A percentile compares a stretch with the other conserved stretches of the same genome.
phyloP scores from a whole-genome alignment of 768 basidiomycete species.

The Suillus placidus region DNA sequence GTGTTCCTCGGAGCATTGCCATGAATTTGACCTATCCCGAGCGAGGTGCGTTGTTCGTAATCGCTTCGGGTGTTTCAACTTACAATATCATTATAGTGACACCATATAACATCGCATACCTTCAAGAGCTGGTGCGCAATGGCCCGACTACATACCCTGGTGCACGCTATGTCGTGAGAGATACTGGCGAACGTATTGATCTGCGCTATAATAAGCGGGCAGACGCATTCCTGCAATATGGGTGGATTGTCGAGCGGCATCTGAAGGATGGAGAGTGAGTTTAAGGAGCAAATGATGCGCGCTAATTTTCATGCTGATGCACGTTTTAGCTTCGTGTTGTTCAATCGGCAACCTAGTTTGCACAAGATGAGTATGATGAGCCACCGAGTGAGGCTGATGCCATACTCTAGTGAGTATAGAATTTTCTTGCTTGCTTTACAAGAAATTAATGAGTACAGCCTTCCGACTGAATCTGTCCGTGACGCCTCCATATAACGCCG shows the following conservation, averaged over 20 bases:
- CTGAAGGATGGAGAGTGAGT: constrained; percentile 98
- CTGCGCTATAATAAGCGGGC: constrained; percentile 94
- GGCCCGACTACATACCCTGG: constrained; percentile 96
- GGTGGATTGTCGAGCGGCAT: constrained; percentile 98
- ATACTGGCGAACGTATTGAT: constrained; percentile 97
- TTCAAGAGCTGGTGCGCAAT: constrained; percentile 93
- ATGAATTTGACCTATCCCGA: constrained; percentile 99
- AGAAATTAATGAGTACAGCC: constrained; percentile 46
- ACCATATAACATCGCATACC: constrained; percentile 92
- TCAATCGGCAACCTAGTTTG: constrained; percentile 97
- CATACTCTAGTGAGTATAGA: constrained; percentile 84
- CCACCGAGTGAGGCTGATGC: constrained; percentile 96
- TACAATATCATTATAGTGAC: constrained; percentile 62
- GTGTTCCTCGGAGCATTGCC: constrained; percentile 92
- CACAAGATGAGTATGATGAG: constrained; percentile 99
- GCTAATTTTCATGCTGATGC: constrained; percentile 21
- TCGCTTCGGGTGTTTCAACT: constrained; percentile 10
- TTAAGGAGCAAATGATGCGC: constrained; percentile 3
- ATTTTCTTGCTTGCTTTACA: constrained; percentile 13
- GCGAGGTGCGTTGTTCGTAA: constrained; percentile 60
- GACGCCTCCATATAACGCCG: constrained; percentile 98
- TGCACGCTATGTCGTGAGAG: constrained; percentile 94
- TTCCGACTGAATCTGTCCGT: constrained; percentile 98
- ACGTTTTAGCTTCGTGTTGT: constrained; percentile 73
- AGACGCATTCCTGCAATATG: constrained; percentile 94